A percentile compares a stretch with the other conserved stretches of the same genome.
These are phyloP conservation scores for Exophiala sideris DNA, from an alignment of 2,329 filamentous ascomycete species.

Conservation along the genomic window DNA sequence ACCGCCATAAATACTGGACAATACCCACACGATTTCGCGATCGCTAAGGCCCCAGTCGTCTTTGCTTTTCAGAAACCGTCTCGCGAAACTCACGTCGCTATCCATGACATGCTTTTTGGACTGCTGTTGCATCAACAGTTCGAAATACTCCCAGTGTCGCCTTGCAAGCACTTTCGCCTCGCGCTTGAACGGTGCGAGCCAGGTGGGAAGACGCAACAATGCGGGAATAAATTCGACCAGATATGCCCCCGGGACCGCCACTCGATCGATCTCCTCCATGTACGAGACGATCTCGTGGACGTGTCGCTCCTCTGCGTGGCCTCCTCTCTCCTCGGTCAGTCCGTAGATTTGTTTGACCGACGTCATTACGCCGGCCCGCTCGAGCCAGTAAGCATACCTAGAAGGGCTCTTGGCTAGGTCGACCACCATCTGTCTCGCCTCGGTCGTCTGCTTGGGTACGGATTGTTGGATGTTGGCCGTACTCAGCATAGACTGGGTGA, in stretches of 20 bases:
- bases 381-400: conserved; percentile 14
- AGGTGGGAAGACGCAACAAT: conserved; percentile 30
- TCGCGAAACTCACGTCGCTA: conserved; percentile 6
- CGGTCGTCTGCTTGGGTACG: conserved; percentile 12
- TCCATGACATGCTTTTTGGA: conserved; percentile 29
- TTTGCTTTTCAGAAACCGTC: conserved; percentile 28
- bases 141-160: conserved; percentile 31
- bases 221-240: conserved; percentile 34
- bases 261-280: conserved; percentile 16
- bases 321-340: conserved; percentile 1
- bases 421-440: conserved; percentile 15
- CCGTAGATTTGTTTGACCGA: conserved; percentile 18
- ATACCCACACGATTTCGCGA: conserved; percentile 32
- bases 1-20: conserved; percentile 34
- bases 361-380: conserved; percentile 16
- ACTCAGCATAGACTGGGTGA: conserved; percentile 16
- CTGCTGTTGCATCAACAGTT: conserved; percentile 30
- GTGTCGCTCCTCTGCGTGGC: conserved; percentile 6
- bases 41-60: conserved; percentile 28
- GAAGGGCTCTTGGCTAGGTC: conserved; percentile 10
- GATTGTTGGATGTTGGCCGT: conserved; percentile 12
- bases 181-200: conserved; percentile 33
- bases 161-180: conserved; percentile 25
- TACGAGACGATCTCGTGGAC: conserved; percentile 12
- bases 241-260: conserved; percentile 22